Percentiles rank a stretch among this genome's conserved stretches.
Conservation (phyloP, 129 eudicot genomes). For the Artemisia argyi region DNA sequence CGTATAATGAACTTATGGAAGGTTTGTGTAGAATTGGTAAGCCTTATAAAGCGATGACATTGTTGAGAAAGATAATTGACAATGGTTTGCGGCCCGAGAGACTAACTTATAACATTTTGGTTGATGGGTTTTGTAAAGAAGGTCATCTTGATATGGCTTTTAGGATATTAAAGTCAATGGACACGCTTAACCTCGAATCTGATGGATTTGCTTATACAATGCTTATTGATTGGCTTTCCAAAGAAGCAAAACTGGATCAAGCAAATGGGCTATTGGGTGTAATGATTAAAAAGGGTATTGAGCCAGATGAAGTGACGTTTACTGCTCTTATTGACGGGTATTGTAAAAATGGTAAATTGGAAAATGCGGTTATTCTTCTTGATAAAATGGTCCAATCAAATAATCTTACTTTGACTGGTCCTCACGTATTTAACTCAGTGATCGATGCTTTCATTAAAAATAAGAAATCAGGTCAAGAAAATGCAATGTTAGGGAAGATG, state of each 20-base stretch:
- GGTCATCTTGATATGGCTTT: conserved; percentile 40
- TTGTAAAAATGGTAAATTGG: conserved; percentile 32
- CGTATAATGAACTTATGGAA: conserved; percentile 50
- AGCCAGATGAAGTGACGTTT: conserved; percentile 41
- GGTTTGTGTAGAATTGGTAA: conserved; percentile 43
- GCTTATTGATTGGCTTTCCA: conserved; percentile 36
- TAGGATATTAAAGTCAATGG: conserved; percentile 27
- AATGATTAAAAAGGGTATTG: conserved; percentile 40
- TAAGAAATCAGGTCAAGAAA: conserved; percentile 27
- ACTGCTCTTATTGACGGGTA: conserved; percentile 47
- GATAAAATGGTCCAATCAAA: conserved; percentile 20
- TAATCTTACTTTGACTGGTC: conserved; percentile 31
- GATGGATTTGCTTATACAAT: conserved; percentile 39
- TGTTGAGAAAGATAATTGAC: conserved; percentile 34
- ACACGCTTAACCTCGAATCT: conserved; percentile 17
- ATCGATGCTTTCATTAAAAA: conserved; percentile 44
- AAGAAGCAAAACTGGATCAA: conserved; percentile 33
- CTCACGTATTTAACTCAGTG: conserved; percentile 42
- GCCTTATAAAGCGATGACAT: conserved; percentile 39
- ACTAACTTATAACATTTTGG: conserved; percentile 40
- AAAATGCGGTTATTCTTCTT: conserved; percentile 33
- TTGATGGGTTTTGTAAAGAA: conserved; percentile 38
- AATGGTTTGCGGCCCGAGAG: conserved; percentile 36
- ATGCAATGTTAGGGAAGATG: conserved; percentile 44
- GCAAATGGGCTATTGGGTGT: conserved; percentile 34